Evolutionary conservation across 2,329 filamentous ascomycete species (phyloP), one percentile per base, ranked within the genome.

Genomic region (Raffaelea ambrosiae): DNA sequence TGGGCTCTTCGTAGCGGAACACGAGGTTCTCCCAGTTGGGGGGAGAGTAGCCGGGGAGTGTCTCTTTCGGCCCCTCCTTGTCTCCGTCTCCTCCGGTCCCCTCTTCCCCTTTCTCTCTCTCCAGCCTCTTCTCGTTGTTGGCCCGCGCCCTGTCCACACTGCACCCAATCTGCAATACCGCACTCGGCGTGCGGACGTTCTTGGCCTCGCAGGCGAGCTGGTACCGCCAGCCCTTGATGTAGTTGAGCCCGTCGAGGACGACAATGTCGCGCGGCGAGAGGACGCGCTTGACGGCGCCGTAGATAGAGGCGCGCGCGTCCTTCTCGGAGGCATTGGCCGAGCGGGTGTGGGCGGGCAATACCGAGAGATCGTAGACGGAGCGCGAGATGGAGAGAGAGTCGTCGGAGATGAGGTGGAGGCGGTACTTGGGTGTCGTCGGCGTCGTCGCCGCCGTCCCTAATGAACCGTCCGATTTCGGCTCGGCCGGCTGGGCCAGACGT

Each of bases 191-290:
- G 53, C 82, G 71, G 47, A 86, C 68, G 43, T 87, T 87, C 66
- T 93, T 93, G 35, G 87, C 81, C 66, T 93, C 87, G 68, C 87
- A 91, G 63, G 84, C 84, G 20, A 94, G 71, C 70, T 94, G 87
- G 63, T 94, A 94, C 43, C 88, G 76, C 78, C 86, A 93, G 35
- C 87, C 88, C 64, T 93, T 93, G 68, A 94, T 94, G 66, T 93
- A 94, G 65, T 93, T 93, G 51, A 87, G 69, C 1, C 83, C 81
- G 61, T 94, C 87, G 16, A 88, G 77, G 42, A 94, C 79, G 46
- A 93, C 85, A 49, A 94, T 81, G 59, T 88, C 84, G 58, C 80
- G 79, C 48, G 81, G 76, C 51, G 77, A 81, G 26, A 94, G 72
- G 43, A 82, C 76, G 40, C 87, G 76, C 71, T 91, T 91, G 41